Evolutionary conservation across 2,329 filamentous ascomycete genomes (phyloP).

Genomic region (Clarireedia monteithiana): DNA sequence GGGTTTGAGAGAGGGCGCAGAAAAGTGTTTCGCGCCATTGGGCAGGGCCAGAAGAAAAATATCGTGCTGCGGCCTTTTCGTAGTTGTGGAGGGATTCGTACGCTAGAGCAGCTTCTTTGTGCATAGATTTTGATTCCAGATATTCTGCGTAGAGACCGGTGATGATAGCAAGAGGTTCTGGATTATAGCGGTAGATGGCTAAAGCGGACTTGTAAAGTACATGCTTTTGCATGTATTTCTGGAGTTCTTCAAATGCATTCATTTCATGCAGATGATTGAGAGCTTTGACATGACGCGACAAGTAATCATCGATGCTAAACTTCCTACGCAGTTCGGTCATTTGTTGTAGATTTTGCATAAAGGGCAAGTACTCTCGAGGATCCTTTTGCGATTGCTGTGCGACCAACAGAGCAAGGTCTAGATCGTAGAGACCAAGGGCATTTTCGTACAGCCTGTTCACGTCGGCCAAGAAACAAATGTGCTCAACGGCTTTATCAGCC

Average conservation of each 20-base stretch:
- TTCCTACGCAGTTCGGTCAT: slow-evolving; percentile 62
- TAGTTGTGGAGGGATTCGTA: slow-evolving; percentile 81
- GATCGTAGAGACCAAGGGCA: slow-evolving; percentile 81
- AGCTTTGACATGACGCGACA: slow-evolving; percentile 70
- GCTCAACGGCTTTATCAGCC: slow-evolving; percentile 84
- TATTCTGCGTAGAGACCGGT: slow-evolving; percentile 73
- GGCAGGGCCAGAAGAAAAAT: slow-evolving; percentile 65
- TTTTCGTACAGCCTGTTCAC: slow-evolving; percentile 87
- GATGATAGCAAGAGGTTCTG: slow-evolving; percentile 55
- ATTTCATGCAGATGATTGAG: slow-evolving; percentile 67
- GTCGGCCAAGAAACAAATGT: slow-evolving; percentile 95
- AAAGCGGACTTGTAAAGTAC: slow-evolving; percentile 71
- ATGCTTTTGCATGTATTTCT: slow-evolving; percentile 72
- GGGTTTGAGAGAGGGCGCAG: slow-evolving; percentile 58
- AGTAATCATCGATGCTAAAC: slow-evolving; percentile 84
- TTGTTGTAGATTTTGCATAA: slow-evolving; percentile 78
- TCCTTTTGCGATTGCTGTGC: slow-evolving; percentile 96
- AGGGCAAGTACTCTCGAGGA: slow-evolving; percentile 89
- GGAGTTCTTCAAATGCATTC: slow-evolving; percentile 68
- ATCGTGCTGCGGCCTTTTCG: slow-evolving; percentile 68
- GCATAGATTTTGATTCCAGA: slow-evolving; percentile 66
- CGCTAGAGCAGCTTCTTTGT: slow-evolving; percentile 80
- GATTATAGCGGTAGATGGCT: slow-evolving; percentile 76
- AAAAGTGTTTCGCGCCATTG: slow-evolving; percentile 90
- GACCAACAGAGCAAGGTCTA: slow-evolving; percentile 82